phyloP scores from a whole-genome alignment of 2,329 filamentous ascomycete genomes.

The Ilyonectria sp. region DNA sequence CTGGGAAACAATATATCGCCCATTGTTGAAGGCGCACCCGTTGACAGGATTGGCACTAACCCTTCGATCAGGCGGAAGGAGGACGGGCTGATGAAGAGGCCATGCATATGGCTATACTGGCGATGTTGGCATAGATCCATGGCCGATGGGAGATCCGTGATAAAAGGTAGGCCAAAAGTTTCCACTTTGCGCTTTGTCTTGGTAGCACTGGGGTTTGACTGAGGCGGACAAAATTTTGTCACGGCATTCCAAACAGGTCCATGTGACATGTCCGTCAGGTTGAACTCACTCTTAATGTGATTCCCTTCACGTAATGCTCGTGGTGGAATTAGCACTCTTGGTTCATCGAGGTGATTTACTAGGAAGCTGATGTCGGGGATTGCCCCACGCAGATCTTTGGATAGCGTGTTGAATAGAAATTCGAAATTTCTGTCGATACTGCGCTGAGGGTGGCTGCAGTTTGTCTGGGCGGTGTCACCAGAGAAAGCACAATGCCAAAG shows the following conservation, averaged over 20 bases:
- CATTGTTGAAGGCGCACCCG: slow-evolving; percentile 62
- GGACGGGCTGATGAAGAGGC: slow-evolving; percentile 60
- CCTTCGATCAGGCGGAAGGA: slow-evolving; percentile 59
- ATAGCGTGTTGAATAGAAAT: slow-evolving; percentile 50
- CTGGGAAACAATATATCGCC: slow-evolving; percentile 68
- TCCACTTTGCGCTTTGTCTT: slow-evolving; percentile 25
- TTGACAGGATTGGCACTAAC: slow-evolving; percentile 63
- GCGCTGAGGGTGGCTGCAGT: slow-evolving; percentile 53
- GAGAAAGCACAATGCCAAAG: slow-evolving; percentile 56
- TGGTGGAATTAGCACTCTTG: slow-evolving; percentile 55
- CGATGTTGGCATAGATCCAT: slow-evolving; percentile 62
- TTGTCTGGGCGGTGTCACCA: slow-evolving; percentile 43
- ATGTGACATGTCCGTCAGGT: slow-evolving; percentile 47
- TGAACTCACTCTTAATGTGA: slow-evolving; percentile 19
- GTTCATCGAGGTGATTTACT: slow-evolving; percentile 65
- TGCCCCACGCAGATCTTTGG: slow-evolving; percentile 41
- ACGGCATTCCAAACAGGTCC: slow-evolving; percentile 51
- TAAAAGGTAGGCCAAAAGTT: slow-evolving; percentile 54
- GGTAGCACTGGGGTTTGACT: neutral
- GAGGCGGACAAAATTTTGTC: slow-evolving; percentile 48
- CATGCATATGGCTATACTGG: slow-evolving; percentile 60
- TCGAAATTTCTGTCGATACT: slow-evolving; percentile 53
- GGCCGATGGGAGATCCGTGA: slow-evolving; percentile 46
- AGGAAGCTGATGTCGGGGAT: slow-evolving; percentile 60
- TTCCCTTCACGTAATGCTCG: neutral